phyloP scores from a whole-genome alignment of 1,284 basidiomycete species.

The Gastroboletus turbinatus region DNA sequence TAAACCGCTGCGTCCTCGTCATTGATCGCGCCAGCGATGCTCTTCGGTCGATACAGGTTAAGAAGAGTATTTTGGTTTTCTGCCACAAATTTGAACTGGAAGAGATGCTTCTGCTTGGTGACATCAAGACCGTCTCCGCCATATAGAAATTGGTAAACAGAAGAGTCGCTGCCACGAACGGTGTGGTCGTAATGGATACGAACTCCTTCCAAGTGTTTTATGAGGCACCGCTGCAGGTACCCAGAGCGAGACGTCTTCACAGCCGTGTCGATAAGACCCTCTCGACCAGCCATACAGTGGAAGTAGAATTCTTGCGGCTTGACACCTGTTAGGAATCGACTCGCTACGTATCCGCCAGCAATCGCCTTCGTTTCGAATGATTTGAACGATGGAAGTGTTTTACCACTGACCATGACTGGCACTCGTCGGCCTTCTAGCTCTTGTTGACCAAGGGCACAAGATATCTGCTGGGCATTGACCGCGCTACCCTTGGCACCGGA shows the following conservation, averaged over 20 bases:
- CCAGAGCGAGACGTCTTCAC: conserved; percentile 99
- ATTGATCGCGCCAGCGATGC: conserved; percentile 62
- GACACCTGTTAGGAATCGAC: conserved; percentile 98
- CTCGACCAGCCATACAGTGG: conserved; percentile 99
- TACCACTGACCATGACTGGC: conserved; percentile 98
- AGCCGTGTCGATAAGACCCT: conserved; percentile 98
- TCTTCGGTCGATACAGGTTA: conserved; percentile 69
- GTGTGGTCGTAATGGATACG: conserved; percentile 98
- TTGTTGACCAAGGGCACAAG: conserved; percentile 95
- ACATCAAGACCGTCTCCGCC: conserved; percentile 97
- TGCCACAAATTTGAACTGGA: conserved; percentile 92
- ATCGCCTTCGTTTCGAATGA: conserved; percentile 96
- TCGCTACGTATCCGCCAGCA: conserved; percentile 99
- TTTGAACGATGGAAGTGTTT: conserved; percentile 97
- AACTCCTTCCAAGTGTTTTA: conserved; percentile 97
- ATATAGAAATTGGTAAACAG: conserved; percentile 95
- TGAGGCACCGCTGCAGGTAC: conserved; percentile 96
- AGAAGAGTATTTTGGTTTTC: conserved; percentile 85
- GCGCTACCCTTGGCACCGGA: conserved; percentile 98
- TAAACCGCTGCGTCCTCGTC: conserved; percentile 69
- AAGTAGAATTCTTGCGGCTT: conserved; percentile 99
- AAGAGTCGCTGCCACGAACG: conserved; percentile 92
- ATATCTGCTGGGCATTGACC: conserved; percentile 98
- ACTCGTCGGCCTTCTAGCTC: conserved; percentile 98
- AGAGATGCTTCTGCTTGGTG: conserved; percentile 90